Evolutionary conservation across 2,329 filamentous ascomycete species (phyloP), one percentile per base, ranked within the genome.

Genomic region (Colletotrichum lupini): DNA sequence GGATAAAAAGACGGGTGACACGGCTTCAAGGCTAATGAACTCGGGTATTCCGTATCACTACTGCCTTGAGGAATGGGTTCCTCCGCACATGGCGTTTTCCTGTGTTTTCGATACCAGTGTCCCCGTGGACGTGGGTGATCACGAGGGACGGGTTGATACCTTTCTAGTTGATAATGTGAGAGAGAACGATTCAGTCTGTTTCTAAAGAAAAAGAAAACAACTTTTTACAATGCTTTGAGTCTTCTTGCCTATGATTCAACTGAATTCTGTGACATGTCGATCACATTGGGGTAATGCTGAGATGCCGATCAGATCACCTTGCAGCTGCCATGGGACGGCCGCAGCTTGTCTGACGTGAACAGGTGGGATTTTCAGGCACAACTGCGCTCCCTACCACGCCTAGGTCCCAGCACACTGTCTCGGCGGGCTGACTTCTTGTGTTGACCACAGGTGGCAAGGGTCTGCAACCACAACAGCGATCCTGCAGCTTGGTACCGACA

Each of bases 131-230:
- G 28, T 53, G 57, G 30, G 55, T 37, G 56, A 35, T 71, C 67
- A 73, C 56, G 61, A 66, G 61, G 60, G 67, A 73, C 70, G 71
- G 71, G 67, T 71, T 73, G 71, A 71, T 61, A 71, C 46, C 49
- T 73, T 73, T 73, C 67, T 73, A 71, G 67, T 71, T 71, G 66
- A 73, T 73, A 71, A 66, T 73, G 35, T 66, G 61, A 71, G 67
- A 73, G 56, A 71, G 49, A 61, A 71, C 37, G 71, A 71, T 42
- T 71, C 28, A n/a, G 61, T 66, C 61, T 71, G 37, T 57, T 57
- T 26, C 9, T 59, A 46, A 16, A 9, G 3, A 35, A 37, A 22
- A 73, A 65, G 37, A 35, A 49, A 66, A 55, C 12, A 8, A 46
- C 26, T 28, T n/a, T 61, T 62, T n/a, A 3, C 19, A 35, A 46